phyloP scores from a whole-genome alignment of 2,329 filamentous ascomycete genomes.

The Aureobasidium sp. region DNA sequence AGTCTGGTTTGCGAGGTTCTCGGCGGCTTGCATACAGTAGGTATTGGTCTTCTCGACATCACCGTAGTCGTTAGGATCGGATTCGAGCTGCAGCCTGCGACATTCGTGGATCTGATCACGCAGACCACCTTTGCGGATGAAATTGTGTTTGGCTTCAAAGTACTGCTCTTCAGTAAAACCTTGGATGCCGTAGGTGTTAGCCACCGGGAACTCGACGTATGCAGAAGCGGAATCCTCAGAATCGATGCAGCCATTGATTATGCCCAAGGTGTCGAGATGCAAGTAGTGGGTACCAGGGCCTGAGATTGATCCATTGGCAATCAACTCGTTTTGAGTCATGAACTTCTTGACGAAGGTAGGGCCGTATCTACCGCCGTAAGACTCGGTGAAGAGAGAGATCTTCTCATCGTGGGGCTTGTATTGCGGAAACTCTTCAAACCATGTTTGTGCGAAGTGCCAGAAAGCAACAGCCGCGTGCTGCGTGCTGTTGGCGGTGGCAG shows the following conservation, averaged over 20 bases:
- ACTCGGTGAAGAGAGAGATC: conserved; percentile 62
- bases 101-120: conserved; percentile 49
- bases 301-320: conserved; percentile 40
- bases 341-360: conserved; percentile 53
- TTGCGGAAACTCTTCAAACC: conserved; percentile 34
- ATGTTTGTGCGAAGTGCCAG: conserved; percentile 57
- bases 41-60: conserved; percentile 30
- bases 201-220: conserved; percentile 37
- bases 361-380: conserved; percentile 51
- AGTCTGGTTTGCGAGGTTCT: conserved; percentile 41
- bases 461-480: conserved; percentile 37
- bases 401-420: conserved; percentile 39
- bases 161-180: conserved; percentile 43
- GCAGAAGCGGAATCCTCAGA: conserved; percentile 40
- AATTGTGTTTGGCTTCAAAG: conserved; percentile 37
- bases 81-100: conserved; percentile 38
- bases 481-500: conserved; percentile 26
- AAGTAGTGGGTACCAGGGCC: conserved; percentile 42
- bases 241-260: conserved; percentile 53
- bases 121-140: conserved; percentile 44
- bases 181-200: conserved; percentile 54
- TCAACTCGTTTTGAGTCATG: conserved; percentile 50
- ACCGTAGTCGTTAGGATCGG: conserved; percentile 46
- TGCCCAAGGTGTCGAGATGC: conserved; percentile 45
- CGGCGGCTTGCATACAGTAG: conserved; percentile 23